A percentile compares a stretch with the other conserved stretches of the same genome.
Conservation (phyloP, 768 basidiomycete species). For the Podaxis rugospora region DNA sequence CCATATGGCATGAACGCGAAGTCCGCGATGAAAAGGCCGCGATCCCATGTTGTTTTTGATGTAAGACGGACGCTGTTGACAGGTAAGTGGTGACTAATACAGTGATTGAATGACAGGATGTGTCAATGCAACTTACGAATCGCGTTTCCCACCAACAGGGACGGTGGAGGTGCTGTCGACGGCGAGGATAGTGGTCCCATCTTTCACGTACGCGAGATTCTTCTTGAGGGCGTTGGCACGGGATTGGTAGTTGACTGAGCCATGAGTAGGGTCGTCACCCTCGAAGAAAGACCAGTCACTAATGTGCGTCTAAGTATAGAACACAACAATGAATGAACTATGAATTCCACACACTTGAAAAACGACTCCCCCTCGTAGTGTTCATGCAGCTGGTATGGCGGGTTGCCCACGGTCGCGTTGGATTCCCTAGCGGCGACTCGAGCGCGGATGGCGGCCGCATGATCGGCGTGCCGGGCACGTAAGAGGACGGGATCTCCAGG, state of each 20-base stretch:
- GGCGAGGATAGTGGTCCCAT: constrained; percentile 53
- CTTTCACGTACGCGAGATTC: constrained; percentile 60
- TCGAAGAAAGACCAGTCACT: constrained; percentile 69
- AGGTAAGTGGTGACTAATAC: background rate
- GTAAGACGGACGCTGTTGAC: constrained; percentile 59
- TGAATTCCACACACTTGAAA: constrained; percentile 42
- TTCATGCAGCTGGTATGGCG: constrained; percentile 26
- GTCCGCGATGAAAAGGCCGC: constrained; percentile 72
- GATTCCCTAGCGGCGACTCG: background rate
- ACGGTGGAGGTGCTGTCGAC: constrained; percentile 55
- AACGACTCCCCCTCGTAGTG: constrained; percentile 48
- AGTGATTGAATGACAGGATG: constrained; percentile 8
- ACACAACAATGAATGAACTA: no score
- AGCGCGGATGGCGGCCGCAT: background rate
- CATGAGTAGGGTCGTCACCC: constrained; percentile 61
- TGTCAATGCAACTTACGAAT: constrained; percentile 33
- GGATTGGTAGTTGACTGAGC: constrained; percentile 57
- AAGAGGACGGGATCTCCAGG: background rate
- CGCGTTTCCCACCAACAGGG: constrained; percentile 45
- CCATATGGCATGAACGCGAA: constrained; percentile 68
- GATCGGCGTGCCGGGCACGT: background rate
- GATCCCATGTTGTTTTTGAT: constrained; percentile 52
- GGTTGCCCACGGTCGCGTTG: background rate
- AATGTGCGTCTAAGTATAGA: background rate
- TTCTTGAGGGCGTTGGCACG: constrained; percentile 41